Evolutionary conservation across 805 yeast genomes (phyloP).

Genomic region (Yamadazyma sp.): DNA sequence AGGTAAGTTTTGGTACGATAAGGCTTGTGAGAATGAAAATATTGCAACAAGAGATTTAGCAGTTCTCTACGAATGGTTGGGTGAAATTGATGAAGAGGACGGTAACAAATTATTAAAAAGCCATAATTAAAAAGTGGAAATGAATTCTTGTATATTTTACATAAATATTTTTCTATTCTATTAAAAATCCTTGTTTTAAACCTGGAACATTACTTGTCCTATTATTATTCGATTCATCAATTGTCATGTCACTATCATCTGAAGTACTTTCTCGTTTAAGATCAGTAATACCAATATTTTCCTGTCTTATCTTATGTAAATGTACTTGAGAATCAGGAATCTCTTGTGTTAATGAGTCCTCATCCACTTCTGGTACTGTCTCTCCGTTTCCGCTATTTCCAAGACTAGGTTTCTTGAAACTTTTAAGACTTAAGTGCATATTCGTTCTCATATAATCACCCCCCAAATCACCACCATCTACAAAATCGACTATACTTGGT

Average conservation of each 20-base stretch:
- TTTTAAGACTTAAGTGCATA: slow-evolving; percentile 18
- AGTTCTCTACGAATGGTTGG: slow-evolving; percentile 43
- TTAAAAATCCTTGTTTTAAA: slow-evolving; percentile 7
- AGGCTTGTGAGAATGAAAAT: slow-evolving; percentile 40
- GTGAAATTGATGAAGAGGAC: slow-evolving; percentile 12
- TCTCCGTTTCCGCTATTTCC: slow-evolving; percentile 1
- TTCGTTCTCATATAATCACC: slow-evolving; percentile 14
- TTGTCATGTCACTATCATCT: slow-evolving; percentile 5
- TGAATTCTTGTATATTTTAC: not conserved
- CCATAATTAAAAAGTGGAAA: not conserved
- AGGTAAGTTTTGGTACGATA: slow-evolving; percentile 39
- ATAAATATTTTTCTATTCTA: slow-evolving; percentile 4
- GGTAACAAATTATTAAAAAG: slow-evolving; percentile 5
- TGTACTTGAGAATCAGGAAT: not conserved
- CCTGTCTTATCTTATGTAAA: slow-evolving; percentile 10
- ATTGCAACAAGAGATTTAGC: slow-evolving; percentile 40
- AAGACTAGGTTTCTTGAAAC: slow-evolving; percentile 25
- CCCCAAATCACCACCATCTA: slow-evolving; percentile 25
- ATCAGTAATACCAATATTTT: slow-evolving; percentile 16
- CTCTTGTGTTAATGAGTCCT: not conserved
- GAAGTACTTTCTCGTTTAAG: slow-evolving; percentile 4
- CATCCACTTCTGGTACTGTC: slow-evolving; percentile 3
- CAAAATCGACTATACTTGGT: slow-evolving; percentile 20
- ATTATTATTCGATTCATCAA: not conserved
- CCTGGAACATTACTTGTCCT: slow-evolving; percentile 13